Evolutionary conservation across 2,329 filamentous ascomycete species (phyloP), one percentile per base, ranked within the genome.

Genomic region (Penicillium brevicompactum): DNA sequence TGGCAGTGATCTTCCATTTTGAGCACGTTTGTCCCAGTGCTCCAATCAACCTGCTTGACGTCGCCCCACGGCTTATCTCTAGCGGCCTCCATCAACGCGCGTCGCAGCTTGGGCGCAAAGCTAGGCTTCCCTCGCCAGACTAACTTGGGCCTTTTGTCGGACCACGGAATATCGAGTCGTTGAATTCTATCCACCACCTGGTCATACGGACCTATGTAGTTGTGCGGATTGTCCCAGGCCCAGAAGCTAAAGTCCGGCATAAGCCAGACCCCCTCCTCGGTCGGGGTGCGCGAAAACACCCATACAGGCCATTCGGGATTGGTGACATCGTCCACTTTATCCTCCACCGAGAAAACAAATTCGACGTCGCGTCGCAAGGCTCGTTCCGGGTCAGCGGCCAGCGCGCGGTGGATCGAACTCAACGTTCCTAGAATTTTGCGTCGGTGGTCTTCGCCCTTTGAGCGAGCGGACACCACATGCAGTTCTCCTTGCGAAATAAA

Each of bases 201-300:
- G 46, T 71, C 66, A 44, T 68, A 74, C 1, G 73, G 71, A 0
- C 72, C 73, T 31, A 75, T 70, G 11, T 63, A 61, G 37, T 72
- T 74, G 2, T 65, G 57, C 1, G 57, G 55, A 30, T 74, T 72
- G 10, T 78, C 76, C 78, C 78, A 81, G 4, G 74, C 73, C 77
- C 78, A 82, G 65, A 77, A 81, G 45, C 78, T 79, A 64, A 82
- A 82, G 58, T 82, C 80, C 0, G 80, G 79, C 60, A 82, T 81
- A 14, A 82, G 66, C 79, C 80, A 82, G 37, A 75, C 71, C 1
- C 76, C 70, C 42, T 74, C 67, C 49, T 79, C 75, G 11, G 70
- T 70, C 0, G 71, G 62, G 21, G 63, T 70, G n/a, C 68, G 67
- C 1, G 75, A 71, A 56, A 77, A 77, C 10, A 73, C 74, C 79